Evolutionary conservation across 2,329 filamentous ascomycete genomes (phyloP), one percentile per base, ranked within the genome.

Genomic region (Cadophora sp.): DNA sequence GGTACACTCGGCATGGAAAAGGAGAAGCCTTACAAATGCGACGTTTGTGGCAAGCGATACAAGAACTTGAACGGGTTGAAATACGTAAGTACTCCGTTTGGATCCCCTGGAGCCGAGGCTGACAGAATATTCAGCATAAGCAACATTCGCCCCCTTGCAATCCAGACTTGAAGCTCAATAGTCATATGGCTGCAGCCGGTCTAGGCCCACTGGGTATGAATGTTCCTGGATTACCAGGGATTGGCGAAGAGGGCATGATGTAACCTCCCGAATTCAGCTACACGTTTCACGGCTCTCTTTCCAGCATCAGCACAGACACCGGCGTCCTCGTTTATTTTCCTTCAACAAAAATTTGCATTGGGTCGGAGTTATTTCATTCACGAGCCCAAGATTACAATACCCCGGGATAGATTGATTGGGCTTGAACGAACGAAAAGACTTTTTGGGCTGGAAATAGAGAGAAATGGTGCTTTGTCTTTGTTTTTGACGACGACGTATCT

Each of bases 1-100:
- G 96, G 96, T 39, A 98, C 96, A 0, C 84, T 97, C 43, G 96
- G 96, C n/a, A 99, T 99, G 96, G 96, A 99, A 81, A 99, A 98
- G 79, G 95, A 98, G 83, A 99, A 99, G 83, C 96, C 96, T 2
- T 98, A 98, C 79, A 94, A 94, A 77, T 99, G 96, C 79, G 94
- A 98, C 72, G 91, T 94, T 13, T 99, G 96, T 78, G 94, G 95
- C 75, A 99, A 99, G 83, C 91, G 96, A 62, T 99, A 99, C 83
- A 99, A 99, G 89, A 99, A 99, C 77, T 81, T 99, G 68, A 99
- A 99, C 80, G 96, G 96, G 7, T 87, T 99, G 70, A 99, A 99
- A 88, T 99, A 99, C 78, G 88, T 90, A 81, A 80, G 87, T 81
- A 45, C 43, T 43, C 53, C 48, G 47, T 7, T 27, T n/a, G 20